Evolutionary conservation across 2,329 filamentous ascomycete species (phyloP).

Genomic region (Beauveria sp.): DNA sequence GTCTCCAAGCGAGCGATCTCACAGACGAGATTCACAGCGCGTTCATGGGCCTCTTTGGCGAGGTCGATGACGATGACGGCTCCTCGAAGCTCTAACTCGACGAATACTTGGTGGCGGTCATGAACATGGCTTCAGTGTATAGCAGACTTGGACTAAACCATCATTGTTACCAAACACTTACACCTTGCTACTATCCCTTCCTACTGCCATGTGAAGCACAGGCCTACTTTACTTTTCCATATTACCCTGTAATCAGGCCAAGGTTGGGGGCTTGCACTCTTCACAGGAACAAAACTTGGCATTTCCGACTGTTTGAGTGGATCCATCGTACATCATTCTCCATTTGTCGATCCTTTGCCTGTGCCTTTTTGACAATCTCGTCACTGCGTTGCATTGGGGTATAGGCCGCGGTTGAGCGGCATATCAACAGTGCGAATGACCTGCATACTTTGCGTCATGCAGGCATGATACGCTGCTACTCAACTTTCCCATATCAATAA

Average conservation of each 20-base stretch:
- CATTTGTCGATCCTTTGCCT: neutral
- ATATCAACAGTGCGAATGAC: neutral
- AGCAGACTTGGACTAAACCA: neutral
- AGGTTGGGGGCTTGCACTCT: no score
- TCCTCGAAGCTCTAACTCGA: conserved; percentile 26
- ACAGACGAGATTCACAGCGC: conserved; percentile 82
- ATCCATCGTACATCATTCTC: no score
- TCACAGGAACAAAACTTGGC: no score
- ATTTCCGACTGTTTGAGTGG: no score
- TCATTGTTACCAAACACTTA: neutral
- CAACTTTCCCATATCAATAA: neutral
- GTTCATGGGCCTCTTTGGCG: conserved; percentile 74
- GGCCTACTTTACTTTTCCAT: neutral
- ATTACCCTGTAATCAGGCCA: no score
- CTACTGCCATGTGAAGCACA: neutral
- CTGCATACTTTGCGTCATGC: neutral
- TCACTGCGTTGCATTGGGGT: neutral
- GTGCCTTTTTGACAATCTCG: neutral
- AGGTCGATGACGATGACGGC: conserved; percentile 42
- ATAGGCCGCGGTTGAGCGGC: neutral
- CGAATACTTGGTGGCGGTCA: neutral
- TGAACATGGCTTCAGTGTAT: neutral
- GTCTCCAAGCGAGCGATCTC: conserved; percentile 85
- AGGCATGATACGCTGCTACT: neutral
- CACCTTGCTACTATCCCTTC: no score